Evolutionary conservation across 345 rosid genomes (phyloP).

Genomic region (Diplotaxis tenuifolia): DNA sequence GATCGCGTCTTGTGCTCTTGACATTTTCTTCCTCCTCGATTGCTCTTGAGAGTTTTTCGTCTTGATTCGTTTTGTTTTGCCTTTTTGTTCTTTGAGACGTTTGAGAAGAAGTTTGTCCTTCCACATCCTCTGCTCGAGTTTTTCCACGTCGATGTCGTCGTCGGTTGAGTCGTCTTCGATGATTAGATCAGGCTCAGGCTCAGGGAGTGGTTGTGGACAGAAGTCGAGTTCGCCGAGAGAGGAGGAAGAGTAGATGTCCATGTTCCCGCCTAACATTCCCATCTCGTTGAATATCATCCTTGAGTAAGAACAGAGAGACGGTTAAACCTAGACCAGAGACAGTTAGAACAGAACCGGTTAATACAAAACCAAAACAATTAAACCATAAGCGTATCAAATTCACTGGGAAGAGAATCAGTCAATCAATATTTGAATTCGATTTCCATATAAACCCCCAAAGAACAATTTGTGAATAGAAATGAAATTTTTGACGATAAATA

Average conservation of each 20-base stretch:
- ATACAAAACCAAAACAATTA: not conserved
- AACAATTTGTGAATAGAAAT: not conserved
- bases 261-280: constrained; percentile 65
- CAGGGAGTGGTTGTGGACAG: constrained; percentile 42
- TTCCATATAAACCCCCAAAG: constrained; percentile 3
- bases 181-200: constrained; percentile 51
- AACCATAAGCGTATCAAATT: constrained; percentile 5
- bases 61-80: constrained; percentile 62
- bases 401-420: not conserved
- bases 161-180: constrained; percentile 93
- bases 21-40: constrained; percentile 98
- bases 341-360: not conserved
- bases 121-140: constrained; percentile 93
- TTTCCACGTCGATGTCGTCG: constrained; percentile 88
- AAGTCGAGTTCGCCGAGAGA: constrained; percentile 56
- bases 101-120: constrained; percentile 80
- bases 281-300: constrained; percentile 76
- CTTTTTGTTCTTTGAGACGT: constrained; percentile 65
- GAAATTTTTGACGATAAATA: not conserved
- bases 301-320: constrained; percentile 1
- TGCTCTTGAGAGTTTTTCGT: constrained; percentile 82
- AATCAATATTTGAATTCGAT: constrained; percentile 2
- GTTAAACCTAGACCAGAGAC: constrained; percentile 22
- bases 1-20: constrained; percentile 97
- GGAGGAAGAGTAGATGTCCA: constrained; percentile 57